Conservation (phyloP, 768 basidiomycete species). For the Lyophyllum atratum region DNA sequence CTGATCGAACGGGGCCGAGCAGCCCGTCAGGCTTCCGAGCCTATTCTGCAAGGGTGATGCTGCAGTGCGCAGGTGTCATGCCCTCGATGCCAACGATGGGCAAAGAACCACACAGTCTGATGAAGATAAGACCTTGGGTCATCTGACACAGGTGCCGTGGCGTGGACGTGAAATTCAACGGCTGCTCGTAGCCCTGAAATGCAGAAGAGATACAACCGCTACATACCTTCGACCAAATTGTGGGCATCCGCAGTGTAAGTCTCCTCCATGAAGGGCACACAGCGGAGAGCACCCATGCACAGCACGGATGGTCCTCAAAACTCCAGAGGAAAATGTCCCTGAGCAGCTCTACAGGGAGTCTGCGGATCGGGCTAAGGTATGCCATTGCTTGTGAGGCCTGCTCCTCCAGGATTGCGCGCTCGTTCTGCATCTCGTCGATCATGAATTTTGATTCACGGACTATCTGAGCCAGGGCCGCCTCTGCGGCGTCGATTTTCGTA, state of each 20-base stretch:
- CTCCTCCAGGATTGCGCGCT: slow-evolving; percentile 50
- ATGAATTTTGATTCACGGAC: slow-evolving; percentile 52
- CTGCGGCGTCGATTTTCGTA: slow-evolving; percentile 51
- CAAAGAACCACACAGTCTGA: not conserved
- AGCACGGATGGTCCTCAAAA: slow-evolving; percentile 72
- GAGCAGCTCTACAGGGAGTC: slow-evolving; percentile 73
- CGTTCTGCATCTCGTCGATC: slow-evolving; percentile 55
- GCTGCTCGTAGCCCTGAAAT: not conserved
- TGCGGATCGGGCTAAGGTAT: slow-evolving; percentile 72
- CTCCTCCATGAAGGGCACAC: slow-evolving; percentile 70
- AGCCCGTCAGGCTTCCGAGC: not conserved
- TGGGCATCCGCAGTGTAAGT: slow-evolving; percentile 65
- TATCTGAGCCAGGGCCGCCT: slow-evolving; percentile 58
- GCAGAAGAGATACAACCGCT: not conserved
- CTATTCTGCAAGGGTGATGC: slow-evolving; percentile 1
- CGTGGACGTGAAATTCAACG: not conserved
- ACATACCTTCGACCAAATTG: slow-evolving; percentile 77
- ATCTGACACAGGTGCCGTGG: not conserved
- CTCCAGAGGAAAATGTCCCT: slow-evolving; percentile 70
- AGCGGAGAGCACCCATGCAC: slow-evolving; percentile 73
- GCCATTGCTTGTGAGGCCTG: slow-evolving; percentile 52
- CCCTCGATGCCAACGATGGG: not conserved
- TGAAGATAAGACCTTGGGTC: not conserved
- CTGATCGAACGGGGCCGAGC: not conserved
- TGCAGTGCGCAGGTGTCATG: not conserved